These are phyloP conservation scores for Dactylonectria macrodidyma DNA, from an alignment of 2,329 filamentous ascomycete species.

Conservation along the genomic window DNA sequence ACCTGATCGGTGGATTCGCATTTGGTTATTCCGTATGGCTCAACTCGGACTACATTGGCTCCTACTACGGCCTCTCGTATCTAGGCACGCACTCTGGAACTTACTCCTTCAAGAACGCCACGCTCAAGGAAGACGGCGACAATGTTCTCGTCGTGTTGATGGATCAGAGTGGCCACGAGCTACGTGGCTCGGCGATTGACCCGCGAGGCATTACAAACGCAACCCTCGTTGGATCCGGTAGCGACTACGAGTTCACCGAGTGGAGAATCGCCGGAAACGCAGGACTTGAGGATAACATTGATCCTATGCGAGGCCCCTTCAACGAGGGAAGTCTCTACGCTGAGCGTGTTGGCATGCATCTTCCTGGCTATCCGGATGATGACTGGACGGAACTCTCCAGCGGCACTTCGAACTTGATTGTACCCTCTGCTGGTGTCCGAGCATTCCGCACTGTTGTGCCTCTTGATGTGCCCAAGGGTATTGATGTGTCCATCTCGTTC, in stretches of 20 bases:
- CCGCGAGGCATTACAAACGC: conserved; percentile 68
- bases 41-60: conserved; percentile 70
- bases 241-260: conserved; percentile 59
- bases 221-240: conserved; percentile 59
- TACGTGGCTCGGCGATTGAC: conserved; percentile 62
- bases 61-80: conserved; percentile 66
- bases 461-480: conserved; percentile 63
- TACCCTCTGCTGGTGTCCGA: conserved; percentile 65
- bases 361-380: conserved; percentile 68
- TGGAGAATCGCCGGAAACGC: conserved; percentile 74
- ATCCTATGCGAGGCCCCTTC: conserved; percentile 68
- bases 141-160: conserved; percentile 70
- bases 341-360: conserved; percentile 71
- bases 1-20: conserved; percentile 67
- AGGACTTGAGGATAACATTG: conserved; percentile 65
- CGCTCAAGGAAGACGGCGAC: conserved; percentile 54
- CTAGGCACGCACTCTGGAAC: conserved; percentile 54
- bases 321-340: conserved; percentile 72
- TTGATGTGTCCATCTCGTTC: conserved; percentile 72
- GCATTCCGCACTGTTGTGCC: conserved; percentile 69
- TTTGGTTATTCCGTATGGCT: conserved; percentile 72
- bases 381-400: conserved; percentile 55
- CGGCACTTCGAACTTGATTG: conserved; percentile 55
- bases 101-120: conserved; percentile 66
- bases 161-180: conserved; percentile 73